A percentile compares a stretch with the other conserved stretches of the same genome.
Conservation (phyloP, 208 protist genomes). For the Crithidia brevicula region DNA sequence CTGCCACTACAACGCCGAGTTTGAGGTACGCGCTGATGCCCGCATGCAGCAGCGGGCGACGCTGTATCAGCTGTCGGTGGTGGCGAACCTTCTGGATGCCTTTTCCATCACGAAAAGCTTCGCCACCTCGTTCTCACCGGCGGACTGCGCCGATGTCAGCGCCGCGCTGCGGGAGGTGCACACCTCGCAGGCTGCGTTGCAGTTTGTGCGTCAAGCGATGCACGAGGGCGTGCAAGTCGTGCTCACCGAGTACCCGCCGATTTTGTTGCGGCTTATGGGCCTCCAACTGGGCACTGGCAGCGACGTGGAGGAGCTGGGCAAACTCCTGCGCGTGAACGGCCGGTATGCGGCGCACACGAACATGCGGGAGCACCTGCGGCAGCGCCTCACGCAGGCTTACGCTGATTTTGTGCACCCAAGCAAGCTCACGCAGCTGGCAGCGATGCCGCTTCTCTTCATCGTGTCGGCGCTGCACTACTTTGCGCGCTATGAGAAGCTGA, state of each 20-base stretch:
- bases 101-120: slow-evolving; percentile 61
- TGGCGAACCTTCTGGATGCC: slow-evolving; percentile 55
- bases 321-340: slow-evolving; percentile 50
- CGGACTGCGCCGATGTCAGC: slow-evolving; percentile 27
- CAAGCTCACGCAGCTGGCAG: slow-evolving; percentile 26
- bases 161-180: slow-evolving; percentile 44
- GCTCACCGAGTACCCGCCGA: slow-evolving; percentile 41
- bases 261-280: slow-evolving; percentile 32
- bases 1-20: slow-evolving; percentile 84
- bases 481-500: slow-evolving; percentile 28
- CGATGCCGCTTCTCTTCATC: slow-evolving; percentile 76
- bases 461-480: slow-evolving; percentile 55
- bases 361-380: slow-evolving; percentile 53
- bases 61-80: slow-evolving; percentile 67
- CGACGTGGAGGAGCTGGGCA: slow-evolving; percentile 34
- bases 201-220: slow-evolving; percentile 52
- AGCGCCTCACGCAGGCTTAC: slow-evolving; percentile 31
- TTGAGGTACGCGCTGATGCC: slow-evolving; percentile 46
- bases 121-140: slow-evolving; percentile 36
- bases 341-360: slow-evolving; percentile 38
- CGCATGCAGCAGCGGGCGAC: slow-evolving; percentile 52
- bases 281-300: slow-evolving; percentile 60
- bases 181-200: slow-evolving; percentile 17
- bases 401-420: slow-evolving; percentile 28
- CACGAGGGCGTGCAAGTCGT: slow-evolving; percentile 56